Percentiles rank a stretch among this genome's conserved stretches.
Conservation (phyloP, 306 rosid genomes). For the Pachyrhizus erosus region DNA sequence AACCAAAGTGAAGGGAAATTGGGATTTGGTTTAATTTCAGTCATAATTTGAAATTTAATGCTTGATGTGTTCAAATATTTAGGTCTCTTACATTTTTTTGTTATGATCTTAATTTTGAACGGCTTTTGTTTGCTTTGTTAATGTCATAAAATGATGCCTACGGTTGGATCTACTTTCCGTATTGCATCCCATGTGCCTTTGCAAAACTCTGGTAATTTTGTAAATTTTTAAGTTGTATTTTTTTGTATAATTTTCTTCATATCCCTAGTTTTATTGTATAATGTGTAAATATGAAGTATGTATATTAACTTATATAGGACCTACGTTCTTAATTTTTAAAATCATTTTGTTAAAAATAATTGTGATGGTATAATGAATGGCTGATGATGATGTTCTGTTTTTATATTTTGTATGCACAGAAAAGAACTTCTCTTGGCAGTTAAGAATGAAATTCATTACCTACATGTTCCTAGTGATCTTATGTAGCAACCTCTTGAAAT, state of each 20-base stretch:
- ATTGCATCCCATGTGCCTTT: slow-evolving; percentile 12
- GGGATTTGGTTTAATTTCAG: slow-evolving; percentile 46
- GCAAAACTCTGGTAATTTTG: not conserved
- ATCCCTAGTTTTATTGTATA: not conserved
- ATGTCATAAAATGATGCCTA: slow-evolving; percentile 8
- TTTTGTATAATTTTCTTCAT: not conserved
- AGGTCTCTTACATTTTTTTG: slow-evolving; percentile 18
- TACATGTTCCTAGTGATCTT: not conserved
- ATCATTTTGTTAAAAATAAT: not conserved
- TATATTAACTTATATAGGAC: slow-evolving; percentile 7
- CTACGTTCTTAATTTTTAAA: not conserved
- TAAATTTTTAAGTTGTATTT: not conserved
- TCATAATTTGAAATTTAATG: slow-evolving; percentile 26
- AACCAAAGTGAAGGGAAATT: slow-evolving; percentile 39
- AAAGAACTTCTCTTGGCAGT: not conserved
- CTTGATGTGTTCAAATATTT: slow-evolving; percentile 25
- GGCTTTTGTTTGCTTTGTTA: slow-evolving; percentile 25
- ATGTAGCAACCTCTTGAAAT: not conserved
- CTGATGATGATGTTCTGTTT: not conserved
- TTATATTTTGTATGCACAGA: not conserved
- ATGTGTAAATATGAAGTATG: not conserved
- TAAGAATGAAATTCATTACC: not conserved
- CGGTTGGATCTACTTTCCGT: slow-evolving; percentile 41
- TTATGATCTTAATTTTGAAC: slow-evolving; percentile 2
- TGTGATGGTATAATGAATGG: not conserved